Conservation (phyloP, 495 filamentous ascomycete species). For the Xylaria grammica region DNA sequence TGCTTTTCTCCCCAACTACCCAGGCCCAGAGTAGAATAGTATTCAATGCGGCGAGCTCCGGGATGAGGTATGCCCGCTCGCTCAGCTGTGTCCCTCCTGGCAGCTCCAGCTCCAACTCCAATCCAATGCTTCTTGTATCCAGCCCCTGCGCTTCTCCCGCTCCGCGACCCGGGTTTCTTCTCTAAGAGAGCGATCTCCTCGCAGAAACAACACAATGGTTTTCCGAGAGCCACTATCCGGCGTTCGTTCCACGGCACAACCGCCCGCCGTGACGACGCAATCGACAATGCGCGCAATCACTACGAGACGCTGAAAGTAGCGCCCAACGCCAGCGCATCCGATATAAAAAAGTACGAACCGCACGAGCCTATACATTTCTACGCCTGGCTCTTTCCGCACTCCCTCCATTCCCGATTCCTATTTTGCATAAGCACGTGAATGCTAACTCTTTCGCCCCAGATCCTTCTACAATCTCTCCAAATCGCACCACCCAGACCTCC, state of each 20-base stretch:
- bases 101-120: conserved; percentile 32
- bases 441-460: too few relatives aligned
- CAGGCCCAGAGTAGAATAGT: not conserved
- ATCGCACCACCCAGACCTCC: conserved; percentile 90
- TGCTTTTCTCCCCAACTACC: not conserved
- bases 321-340: conserved; percentile 66
- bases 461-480: conserved; percentile 95
- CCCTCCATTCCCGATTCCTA: not conserved
- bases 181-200: not conserved
- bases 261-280: conserved; percentile 35
- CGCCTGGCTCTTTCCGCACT: conserved; percentile 7
- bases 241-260: conserved; percentile 51
- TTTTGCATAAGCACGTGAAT: too few relatives aligned
- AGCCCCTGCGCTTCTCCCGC: not conserved
- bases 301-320: conserved; percentile 84
- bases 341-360: conserved; percentile 81
- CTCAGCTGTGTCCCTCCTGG: conserved; percentile 32
- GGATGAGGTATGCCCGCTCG: conserved; percentile 62
- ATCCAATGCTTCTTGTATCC: conserved; percentile 12
- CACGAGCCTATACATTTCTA: not conserved
- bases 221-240: not conserved
- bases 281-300: conserved; percentile 57
- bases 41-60: conserved; percentile 28
- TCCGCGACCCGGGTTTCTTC: conserved; percentile 15
- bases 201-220: conserved; percentile 8